Percentiles rank a stretch among this genome's conserved stretches.
phyloP scores from a whole-genome alignment of 1,284 basidiomycete genomes.

The Malassezia caprae region DNA sequence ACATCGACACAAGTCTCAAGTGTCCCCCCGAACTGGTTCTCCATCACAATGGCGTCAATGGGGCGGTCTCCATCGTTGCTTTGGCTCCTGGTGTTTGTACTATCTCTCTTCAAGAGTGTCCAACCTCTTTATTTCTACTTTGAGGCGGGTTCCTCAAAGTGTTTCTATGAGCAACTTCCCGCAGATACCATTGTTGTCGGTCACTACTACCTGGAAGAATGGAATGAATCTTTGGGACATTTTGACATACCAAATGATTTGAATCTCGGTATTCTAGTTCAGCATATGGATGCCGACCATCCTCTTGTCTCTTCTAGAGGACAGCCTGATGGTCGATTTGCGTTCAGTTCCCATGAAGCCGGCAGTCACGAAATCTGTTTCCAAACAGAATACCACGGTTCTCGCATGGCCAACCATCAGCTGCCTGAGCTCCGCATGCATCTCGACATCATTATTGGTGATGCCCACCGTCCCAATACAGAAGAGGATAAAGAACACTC shows the following conservation, averaged over 20 bases:
- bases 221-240: conserved; percentile 62
- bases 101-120: conserved; percentile 2
- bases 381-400: conserved; percentile 57
- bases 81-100: conserved; percentile 10
- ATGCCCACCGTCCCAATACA: conserved; percentile 61
- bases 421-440: conserved; percentile 83
- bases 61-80: neutral
- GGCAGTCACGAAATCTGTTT: conserved; percentile 96
- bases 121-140: conserved; percentile 50
- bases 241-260: conserved; percentile 69
- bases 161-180: conserved; percentile 96
- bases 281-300: conserved; percentile 46
- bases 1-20: neutral
- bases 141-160: conserved; percentile 51
- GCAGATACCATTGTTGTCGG: conserved; percentile 93
- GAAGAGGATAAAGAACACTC: conserved; percentile 56
- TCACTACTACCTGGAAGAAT: conserved; percentile 63
- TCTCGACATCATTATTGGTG: conserved; percentile 83
- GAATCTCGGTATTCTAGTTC: conserved; percentile 79
- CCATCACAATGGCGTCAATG: neutral
- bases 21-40: neutral
- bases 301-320: conserved; percentile 68
- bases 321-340: conserved; percentile 79
- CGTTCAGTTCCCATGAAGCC: conserved; percentile 89
- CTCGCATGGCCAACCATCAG: conserved; percentile 51